These are phyloP conservation scores for Lasiodiplodia gonubiensis DNA, from an alignment of 2,329 filamentous ascomycete species.

Conservation along the genomic window DNA sequence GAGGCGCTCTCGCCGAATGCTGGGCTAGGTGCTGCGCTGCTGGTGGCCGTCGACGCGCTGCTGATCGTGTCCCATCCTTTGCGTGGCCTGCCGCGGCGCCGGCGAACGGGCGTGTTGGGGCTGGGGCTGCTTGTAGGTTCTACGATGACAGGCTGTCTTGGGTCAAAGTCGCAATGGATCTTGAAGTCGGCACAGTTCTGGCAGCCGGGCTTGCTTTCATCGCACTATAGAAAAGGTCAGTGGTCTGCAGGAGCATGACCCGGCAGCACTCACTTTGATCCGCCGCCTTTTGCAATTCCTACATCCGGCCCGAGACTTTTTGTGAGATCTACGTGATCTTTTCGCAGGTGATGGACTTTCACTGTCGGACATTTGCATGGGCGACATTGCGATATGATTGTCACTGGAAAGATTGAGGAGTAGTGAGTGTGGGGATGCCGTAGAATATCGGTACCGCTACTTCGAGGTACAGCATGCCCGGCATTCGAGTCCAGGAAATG, in stretches of 20 bases:
- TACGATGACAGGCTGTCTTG: neutral
- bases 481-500: neutral
- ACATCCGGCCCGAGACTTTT: conserved; percentile 17
- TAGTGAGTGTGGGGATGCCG: neutral
- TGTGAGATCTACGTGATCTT: conserved; percentile 13
- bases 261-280: conserved; percentile 15
- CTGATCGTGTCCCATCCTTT: conserved; percentile 2
- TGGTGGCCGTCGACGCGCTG: neutral
- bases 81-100: conserved; percentile 4
- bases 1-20: neutral
- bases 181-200: conserved; percentile 7
- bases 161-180: conserved; percentile 19
- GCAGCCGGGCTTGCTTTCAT: conserved; percentile 20
- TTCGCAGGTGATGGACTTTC: neutral
- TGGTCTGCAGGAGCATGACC: neutral
- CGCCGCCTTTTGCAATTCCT: conserved; percentile 24
- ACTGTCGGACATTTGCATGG: neutral
- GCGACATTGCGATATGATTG: neutral
- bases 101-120: neutral
- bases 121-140: neutral
- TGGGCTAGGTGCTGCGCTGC: neutral
- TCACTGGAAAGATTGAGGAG: no score
- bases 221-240: conserved; percentile 1
- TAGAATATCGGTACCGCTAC: neutral
- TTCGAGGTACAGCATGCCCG: neutral